Evolutionary conservation across 106 monocot genomes (phyloP), one percentile per base, ranked within the genome.

Genomic region (Cymbidium sinense): DNA sequence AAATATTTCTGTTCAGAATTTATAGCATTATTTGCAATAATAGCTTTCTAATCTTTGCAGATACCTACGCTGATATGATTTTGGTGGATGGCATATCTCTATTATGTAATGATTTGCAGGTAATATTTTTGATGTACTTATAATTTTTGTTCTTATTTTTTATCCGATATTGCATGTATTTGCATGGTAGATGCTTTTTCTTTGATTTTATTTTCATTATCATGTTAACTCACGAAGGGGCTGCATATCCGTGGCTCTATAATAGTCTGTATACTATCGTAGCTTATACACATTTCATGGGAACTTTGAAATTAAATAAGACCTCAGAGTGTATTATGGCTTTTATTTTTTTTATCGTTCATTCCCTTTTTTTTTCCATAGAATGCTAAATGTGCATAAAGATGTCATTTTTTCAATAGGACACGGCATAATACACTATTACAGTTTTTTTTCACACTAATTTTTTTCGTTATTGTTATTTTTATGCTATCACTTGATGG

Each of bases 91-190:
- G 94, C 34, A 86, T 90, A 58, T 81, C 98, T 73, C 92, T 86
- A 64, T 90, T 98, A 83, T 98, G 98, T 79, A 98, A 79, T 86
- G 98, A 98, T 88, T 67, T 98, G 74, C 87, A 92, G 94, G 98
- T 98, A 79, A 75, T 30, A 70, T 62, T 76, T 67, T 27, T 44
- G 6, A 44, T 74, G 44, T 27, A 18, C 43, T 47, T 44, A 2
- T 74, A 5, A 8, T 3, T 18, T 47, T 47, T 25, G 15, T 39
- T 71, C 6, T 67, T 67, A 21, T 36, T 34, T 37, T 31, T 33
- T 28, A 28, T 23, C 4, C 3, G 33, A 67, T 15, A 33, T 33
- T 29, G 15, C 67, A 33, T 67, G 15, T 31, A 18, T 33, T 58
- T 21, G n/a, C 23, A 23, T 58, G 8, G 7, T 23, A 2, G 15